Percentiles rank a stretch among this genome's conserved stretches.
phyloP scores from a whole-genome alignment of 306 rosid species.

The Inga leiocalycina region DNA sequence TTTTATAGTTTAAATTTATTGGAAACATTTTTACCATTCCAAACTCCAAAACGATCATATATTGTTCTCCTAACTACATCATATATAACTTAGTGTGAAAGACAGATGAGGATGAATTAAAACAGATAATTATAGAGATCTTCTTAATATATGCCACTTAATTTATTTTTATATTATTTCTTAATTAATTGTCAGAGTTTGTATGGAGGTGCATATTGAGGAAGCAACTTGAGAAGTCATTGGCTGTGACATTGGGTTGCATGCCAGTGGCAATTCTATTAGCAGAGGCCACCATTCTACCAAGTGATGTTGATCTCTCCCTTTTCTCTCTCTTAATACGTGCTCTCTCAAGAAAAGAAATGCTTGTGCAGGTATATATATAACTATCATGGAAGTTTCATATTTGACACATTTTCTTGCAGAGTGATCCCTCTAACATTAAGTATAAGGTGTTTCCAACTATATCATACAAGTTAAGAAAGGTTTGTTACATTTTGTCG shows the following conservation, averaged over 20 bases:
- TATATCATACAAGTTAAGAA: no score
- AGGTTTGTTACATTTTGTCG: no score
- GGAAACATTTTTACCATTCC: not conserved
- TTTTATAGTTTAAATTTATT: no score
- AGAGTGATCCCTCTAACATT: no score
- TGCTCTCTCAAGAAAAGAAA: constrained; percentile 63
- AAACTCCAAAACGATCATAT: not conserved
- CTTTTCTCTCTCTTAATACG: constrained; percentile 85
- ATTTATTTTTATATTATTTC: no score
- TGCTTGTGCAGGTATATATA: constrained; percentile 76
- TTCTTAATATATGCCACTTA: not conserved
- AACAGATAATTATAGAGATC: no score
- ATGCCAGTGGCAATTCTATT: constrained; percentile 82
- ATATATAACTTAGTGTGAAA: no score
- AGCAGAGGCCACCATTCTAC: constrained; percentile 93
- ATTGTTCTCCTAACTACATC: not conserved
- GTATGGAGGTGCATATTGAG: constrained; percentile 84
- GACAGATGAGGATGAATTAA: no score
- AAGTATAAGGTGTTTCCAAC: not conserved
- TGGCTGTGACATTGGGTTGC: constrained; percentile 66
- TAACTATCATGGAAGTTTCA: not conserved
- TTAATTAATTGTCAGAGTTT: constrained; percentile 58
- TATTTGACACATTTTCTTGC: no score
- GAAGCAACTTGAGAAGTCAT: constrained; percentile 68
- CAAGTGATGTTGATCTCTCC: constrained; percentile 74